phyloP scores from a whole-genome alignment of 306 rosid species.

The Corylus americana region DNA sequence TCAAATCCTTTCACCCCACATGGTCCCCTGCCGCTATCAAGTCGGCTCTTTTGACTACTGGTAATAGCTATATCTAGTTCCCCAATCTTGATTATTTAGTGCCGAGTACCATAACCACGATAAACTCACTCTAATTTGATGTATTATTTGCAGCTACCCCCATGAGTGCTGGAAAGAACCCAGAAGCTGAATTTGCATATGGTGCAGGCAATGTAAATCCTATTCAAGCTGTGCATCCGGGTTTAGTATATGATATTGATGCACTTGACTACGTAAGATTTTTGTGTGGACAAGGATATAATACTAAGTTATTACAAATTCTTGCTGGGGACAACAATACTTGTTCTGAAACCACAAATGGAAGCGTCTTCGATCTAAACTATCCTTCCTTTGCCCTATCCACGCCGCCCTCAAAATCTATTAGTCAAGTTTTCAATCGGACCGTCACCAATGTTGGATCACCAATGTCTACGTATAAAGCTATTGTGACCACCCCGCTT shows the following conservation, averaged over 20 bases:
- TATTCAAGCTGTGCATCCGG: slow-evolving; percentile 34
- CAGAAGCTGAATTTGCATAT: slow-evolving; percentile 40
- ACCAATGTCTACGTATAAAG: slow-evolving; percentile 5
- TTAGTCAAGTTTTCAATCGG: slow-evolving; percentile 7
- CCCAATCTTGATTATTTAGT: not conserved
- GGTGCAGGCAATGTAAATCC: slow-evolving; percentile 53
- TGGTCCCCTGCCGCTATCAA: slow-evolving; percentile 13
- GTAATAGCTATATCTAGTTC: not conserved
- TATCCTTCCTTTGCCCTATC: slow-evolving; percentile 52
- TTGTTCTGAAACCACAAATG: not conserved
- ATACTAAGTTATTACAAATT: not conserved
- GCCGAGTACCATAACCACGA: too few relatives aligned
- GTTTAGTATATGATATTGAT: slow-evolving; percentile 32
- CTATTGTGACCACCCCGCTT: slow-evolving; percentile 10
- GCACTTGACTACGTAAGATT: too few relatives aligned
- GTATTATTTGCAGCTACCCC: slow-evolving; percentile 35
- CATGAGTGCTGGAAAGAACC: slow-evolving; percentile 21
- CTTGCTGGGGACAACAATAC: slow-evolving; percentile 13
- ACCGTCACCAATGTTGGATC: slow-evolving; percentile 16
- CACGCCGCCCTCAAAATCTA: not conserved
- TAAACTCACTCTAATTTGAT: not conserved
- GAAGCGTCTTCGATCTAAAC: slow-evolving; percentile 31
- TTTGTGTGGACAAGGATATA: too few relatives aligned
- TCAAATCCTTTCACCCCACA: slow-evolving; percentile 10
- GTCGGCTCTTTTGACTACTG: not conserved